Conservation (phyloP, 78 protist genomes). For the Polysphondylium violaceum region DNA sequence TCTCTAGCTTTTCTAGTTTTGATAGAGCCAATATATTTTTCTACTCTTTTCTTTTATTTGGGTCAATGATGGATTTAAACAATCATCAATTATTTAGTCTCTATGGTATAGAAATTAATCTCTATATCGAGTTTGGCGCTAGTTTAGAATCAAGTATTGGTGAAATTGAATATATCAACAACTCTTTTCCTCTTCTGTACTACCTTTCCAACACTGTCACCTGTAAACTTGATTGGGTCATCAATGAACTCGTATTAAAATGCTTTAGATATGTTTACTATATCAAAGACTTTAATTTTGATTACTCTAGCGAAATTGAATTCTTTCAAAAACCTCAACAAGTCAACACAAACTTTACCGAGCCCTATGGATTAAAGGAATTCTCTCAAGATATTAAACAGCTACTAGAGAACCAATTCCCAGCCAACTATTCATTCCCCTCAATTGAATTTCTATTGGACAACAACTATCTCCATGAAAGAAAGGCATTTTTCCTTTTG, state of each 20-base stretch:
- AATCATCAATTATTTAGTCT: too few relatives aligned
- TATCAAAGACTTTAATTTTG: constrained; percentile 15
- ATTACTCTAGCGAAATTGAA: background rate
- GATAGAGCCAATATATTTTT: too few relatives aligned
- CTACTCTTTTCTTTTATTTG: too few relatives aligned
- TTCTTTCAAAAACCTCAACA: constrained; percentile 28
- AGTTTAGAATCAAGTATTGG: too few relatives aligned
- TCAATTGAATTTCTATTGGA: background rate
- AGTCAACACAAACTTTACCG: background rate
- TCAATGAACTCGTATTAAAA: constrained; percentile 1
- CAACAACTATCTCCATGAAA: background rate
- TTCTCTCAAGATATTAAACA: background rate
- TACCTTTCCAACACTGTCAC: too few relatives aligned
- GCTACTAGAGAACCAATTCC: constrained; percentile 13
- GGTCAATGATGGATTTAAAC: too few relatives aligned
- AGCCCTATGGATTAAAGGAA: constrained; percentile 12
- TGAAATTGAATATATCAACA: constrained; percentile 7
- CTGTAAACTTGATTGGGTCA: too few relatives aligned
- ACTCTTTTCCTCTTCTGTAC: background rate
- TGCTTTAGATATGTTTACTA: constrained; percentile 31
- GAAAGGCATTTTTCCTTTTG: background rate
- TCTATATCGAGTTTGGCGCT: too few relatives aligned
- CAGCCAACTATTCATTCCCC: background rate
- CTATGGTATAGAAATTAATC: too few relatives aligned
- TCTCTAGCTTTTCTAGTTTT: too few relatives aligned